A percentile compares a stretch with the other conserved stretches of the same genome.
Evolutionary conservation across 345 rosid genomes (phyloP).

Genomic region (Geranium brycei): DNA sequence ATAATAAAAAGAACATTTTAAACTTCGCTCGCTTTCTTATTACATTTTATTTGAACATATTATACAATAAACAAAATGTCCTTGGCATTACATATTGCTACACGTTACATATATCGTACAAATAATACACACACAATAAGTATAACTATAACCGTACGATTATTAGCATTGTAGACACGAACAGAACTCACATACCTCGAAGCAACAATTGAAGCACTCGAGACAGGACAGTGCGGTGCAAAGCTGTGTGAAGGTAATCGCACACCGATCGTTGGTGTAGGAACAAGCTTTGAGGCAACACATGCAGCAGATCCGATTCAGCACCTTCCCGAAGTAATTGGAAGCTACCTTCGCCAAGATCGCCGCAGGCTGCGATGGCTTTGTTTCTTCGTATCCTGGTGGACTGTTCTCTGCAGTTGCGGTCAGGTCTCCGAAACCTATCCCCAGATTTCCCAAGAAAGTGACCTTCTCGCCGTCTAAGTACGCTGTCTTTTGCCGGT

Average conservation of each 20-base stretch:
- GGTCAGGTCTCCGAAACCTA: slow-evolving; percentile 56
- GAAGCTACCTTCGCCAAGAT: slow-evolving; percentile 50
- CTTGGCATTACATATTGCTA: too few species aligned
- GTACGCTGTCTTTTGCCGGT: slow-evolving; percentile 19
- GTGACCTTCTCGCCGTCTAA: slow-evolving; percentile 17
- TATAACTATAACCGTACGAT: too few species aligned
- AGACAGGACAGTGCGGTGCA: slow-evolving; percentile 64
- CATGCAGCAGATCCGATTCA: slow-evolving; percentile 55
- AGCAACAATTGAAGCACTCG: slow-evolving; percentile 66
- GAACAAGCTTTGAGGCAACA: slow-evolving; percentile 66
- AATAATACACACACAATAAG: slow-evolving; percentile 19
- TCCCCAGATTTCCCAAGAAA: slow-evolving; percentile 34
- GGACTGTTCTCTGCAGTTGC: slow-evolving; percentile 48
- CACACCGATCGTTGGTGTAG: slow-evolving; percentile 43
- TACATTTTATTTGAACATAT: too few species aligned
- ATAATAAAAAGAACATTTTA: too few species aligned
- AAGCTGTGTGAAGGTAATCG: slow-evolving; percentile 41
- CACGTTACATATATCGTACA: too few species aligned
- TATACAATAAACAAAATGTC: too few species aligned
- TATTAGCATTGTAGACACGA: neutral
- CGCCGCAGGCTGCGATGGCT: slow-evolving; percentile 40
- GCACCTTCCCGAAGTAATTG: slow-evolving; percentile 28
- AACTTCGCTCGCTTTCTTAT: too few species aligned
- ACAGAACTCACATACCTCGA: slow-evolving; percentile 41
- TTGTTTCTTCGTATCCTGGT: slow-evolving; percentile 49